Conservation (phyloP, 1,284 basidiomycete species). For the Fomitiporia mediterranea region DNA sequence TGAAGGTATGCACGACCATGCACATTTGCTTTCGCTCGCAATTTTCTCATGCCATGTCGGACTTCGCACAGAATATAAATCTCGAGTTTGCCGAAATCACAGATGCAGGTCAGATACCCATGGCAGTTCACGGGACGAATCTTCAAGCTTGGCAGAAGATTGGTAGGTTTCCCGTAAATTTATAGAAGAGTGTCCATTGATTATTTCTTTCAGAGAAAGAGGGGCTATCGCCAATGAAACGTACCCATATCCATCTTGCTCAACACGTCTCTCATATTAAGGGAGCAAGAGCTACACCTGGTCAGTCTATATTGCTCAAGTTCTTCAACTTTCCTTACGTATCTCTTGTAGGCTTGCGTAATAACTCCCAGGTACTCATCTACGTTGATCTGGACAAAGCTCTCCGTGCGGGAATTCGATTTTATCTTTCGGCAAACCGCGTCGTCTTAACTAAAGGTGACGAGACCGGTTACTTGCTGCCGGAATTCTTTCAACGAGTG, state of each 20-base stretch:
- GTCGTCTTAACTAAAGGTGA: conserved; percentile 80
- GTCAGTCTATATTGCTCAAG: too few species aligned
- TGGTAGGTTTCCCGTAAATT: conserved; percentile 44
- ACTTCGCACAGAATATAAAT: conserved; percentile 47
- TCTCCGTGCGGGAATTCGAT: conserved; percentile 63
- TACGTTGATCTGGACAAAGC: conserved; percentile 72
- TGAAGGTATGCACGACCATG: conserved; percentile 47
- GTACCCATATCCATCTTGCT: conserved; percentile 88
- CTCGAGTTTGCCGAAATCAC: conserved; percentile 64
- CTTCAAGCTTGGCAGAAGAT: conserved; percentile 67
- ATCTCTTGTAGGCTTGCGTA: conserved; percentile 63
- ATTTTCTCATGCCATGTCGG: neutral
- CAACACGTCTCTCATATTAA: conserved; percentile 49
- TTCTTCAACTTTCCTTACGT: too few species aligned
- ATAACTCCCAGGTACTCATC: conserved; percentile 66
- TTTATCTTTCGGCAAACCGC: conserved; percentile 76
- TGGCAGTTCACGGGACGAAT: conserved; percentile 79
- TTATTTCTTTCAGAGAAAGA: conserved; percentile 41
- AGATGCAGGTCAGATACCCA: conserved; percentile 58
- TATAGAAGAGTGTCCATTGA: neutral
- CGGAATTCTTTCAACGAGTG: conserved; percentile 61
- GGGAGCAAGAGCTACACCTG: conserved; percentile 65
- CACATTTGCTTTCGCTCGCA: neutral
- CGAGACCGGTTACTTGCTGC: conserved; percentile 47
- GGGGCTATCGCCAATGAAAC: conserved; percentile 79